These are phyloP conservation scores for Stachybotrys chlorohalonatus DNA, from an alignment of 2,329 filamentous ascomycete species.

Conservation along the genomic window DNA sequence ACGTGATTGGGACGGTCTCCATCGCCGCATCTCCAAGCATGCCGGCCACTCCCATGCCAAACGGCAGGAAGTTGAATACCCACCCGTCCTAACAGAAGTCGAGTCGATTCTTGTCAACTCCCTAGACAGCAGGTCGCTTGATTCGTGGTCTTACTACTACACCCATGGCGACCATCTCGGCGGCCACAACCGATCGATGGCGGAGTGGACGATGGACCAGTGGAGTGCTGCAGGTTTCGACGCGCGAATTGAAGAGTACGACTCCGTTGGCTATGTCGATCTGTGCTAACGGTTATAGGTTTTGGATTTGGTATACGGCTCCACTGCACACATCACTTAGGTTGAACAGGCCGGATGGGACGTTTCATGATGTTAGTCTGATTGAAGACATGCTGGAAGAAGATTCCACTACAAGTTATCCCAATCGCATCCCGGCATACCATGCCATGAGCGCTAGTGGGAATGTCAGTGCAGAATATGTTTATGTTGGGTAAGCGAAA, in stretches of 20 bases:
- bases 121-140: slow-evolving; percentile 7
- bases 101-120: slow-evolving; percentile 9
- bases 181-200: slow-evolving; percentile 8
- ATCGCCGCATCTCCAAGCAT: not conserved
- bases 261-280: no score
- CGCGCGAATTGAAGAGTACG: slow-evolving; percentile 9
- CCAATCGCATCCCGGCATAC: slow-evolving; percentile 1
- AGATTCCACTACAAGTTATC: not conserved
- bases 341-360: slow-evolving; percentile 7
- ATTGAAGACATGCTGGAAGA: slow-evolving; percentile 3
- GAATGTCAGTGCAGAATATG: slow-evolving; percentile 1
- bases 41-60: not conserved
- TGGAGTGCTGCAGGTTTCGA: slow-evolving; percentile 10
- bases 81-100: not conserved
- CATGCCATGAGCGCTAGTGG: slow-evolving; percentile 1
- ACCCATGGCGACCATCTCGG: slow-evolving; percentile 10
- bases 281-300: not conserved
- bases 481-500: not conserved
- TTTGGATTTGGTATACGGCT: slow-evolving; percentile 10
- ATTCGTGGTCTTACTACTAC: slow-evolving; percentile 11
- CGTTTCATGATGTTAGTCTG: slow-evolving; percentile 5
- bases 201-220: slow-evolving; percentile 10
- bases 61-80: not conserved
- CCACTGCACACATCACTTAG: slow-evolving; percentile 9
- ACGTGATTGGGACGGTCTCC: not conserved